Base-by-base conservation (phyloP, 2,329 filamentous ascomycete genomes). In the Seiridium cupressi region DNA sequence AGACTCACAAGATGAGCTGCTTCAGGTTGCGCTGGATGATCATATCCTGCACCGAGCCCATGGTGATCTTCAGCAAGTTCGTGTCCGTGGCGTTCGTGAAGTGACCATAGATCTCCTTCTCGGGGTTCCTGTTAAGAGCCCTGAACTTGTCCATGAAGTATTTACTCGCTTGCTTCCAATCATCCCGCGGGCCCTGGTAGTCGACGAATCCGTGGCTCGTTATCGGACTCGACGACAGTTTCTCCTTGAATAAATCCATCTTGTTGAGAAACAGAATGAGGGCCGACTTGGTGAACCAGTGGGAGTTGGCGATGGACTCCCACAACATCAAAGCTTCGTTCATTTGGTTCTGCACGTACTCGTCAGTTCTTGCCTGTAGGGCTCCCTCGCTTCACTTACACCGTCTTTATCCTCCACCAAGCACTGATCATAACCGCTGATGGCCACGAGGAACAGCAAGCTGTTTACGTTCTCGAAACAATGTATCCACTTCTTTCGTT, bases 401-500 rank as follows among this genome's bases (percentile, higher is more conserved):
- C 93, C 93, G 73, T 96, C 95, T 76, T 96, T 93, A 74, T 98
- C 94, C 78, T 98, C 94, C 3, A 97, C 92, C 54, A 98, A 80
- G 70, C 93, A 96, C 75, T 98, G 95, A 72, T 98, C 94, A 74
- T 97, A 98, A 61, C 94, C 94, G 65, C 93, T 97, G 68, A 98
- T 93, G 53, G 94, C 93, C 57, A 97, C 94, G 66, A 98, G 84
- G 78, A 98, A 98, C 46, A 98, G 81, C 58, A 98, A 82, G 67
- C 92, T 93, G 71, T 95, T 93, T 63, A 97, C 93, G 65, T 95
- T 95, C 74, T 97, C 93, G 73, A 97, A 97, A 72, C 93, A 95
- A 74, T 97, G 93, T 64, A 97, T 96, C 93, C 93, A 97, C 81
- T 97, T 97, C 84, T 96, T 96, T 63, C 93, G 89, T 77, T 97